A percentile compares a stretch with the other conserved stretches of the same genome.
Evolutionary conservation across 306 rosid species (phyloP).

Genomic region (Gastrolobium bilobum): DNA sequence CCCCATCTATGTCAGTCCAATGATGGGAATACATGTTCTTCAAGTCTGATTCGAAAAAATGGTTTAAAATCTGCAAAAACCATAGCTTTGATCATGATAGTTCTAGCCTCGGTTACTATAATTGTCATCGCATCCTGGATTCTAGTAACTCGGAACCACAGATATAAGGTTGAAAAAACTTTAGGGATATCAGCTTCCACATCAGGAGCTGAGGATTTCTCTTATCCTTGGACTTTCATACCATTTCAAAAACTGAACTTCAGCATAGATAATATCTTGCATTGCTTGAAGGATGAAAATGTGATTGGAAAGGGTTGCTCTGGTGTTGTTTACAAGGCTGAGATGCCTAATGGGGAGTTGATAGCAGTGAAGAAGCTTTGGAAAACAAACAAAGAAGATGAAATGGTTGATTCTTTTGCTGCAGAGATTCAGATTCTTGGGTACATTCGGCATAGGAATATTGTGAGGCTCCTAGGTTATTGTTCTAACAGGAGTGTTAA

Average conservation of each 20-base stretch:
- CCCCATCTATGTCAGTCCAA: slow-evolving; percentile 72
- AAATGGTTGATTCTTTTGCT: slow-evolving; percentile 82
- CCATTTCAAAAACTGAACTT: slow-evolving; percentile 94
- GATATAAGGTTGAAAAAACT: slow-evolving; percentile 65
- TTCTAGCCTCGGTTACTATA: slow-evolving; percentile 71
- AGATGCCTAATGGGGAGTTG: slow-evolving; percentile 79
- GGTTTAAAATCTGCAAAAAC: slow-evolving; percentile 78
- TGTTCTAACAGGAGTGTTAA: slow-evolving; percentile 92
- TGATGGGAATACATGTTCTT: slow-evolving; percentile 90
- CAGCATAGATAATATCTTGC: slow-evolving; percentile 81
- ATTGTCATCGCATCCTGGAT: slow-evolving; percentile 85
- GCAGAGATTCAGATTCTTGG: slow-evolving; percentile 98
- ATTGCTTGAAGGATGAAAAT: slow-evolving; percentile 91
- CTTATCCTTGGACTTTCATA: slow-evolving; percentile 98
- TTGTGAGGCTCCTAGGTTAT: slow-evolving; percentile 89
- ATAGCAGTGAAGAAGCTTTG: slow-evolving; percentile 96
- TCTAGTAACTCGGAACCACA: slow-evolving; percentile 63
- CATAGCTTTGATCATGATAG: slow-evolving; percentile 61
- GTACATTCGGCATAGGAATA: slow-evolving; percentile 94
- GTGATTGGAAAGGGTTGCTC: slow-evolving; percentile 95
- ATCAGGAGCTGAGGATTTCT: slow-evolving; percentile 90
- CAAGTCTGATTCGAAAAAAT: slow-evolving; percentile 58
- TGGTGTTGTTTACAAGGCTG: slow-evolving; percentile 86
- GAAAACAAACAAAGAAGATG: slow-evolving; percentile 92
- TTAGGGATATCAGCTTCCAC: slow-evolving; percentile 54